Conservation (phyloP, 1,139 yeast genomes). For the Yamadazyma oceani region DNA sequence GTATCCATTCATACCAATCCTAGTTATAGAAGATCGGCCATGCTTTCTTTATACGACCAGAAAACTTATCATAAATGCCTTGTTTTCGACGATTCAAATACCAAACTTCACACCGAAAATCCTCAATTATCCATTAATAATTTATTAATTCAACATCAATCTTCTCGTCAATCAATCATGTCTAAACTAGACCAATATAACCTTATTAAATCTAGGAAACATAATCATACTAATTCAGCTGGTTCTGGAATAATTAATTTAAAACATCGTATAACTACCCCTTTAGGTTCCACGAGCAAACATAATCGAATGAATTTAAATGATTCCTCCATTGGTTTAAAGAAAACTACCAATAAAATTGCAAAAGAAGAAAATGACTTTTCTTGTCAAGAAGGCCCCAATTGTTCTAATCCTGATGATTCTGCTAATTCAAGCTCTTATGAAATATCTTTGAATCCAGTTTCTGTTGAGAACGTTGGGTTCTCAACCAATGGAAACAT, state of each 20-base stretch:
- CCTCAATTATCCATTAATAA: conserved; percentile 44
- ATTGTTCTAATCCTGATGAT: neutral
- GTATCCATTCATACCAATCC: conserved; percentile 49
- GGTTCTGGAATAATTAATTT: conserved; percentile 13
- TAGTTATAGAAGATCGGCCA: conserved; percentile 53
- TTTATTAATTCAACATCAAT: conserved; percentile 39
- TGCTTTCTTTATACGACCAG: conserved; percentile 52
- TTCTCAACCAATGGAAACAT: conserved; percentile 52
- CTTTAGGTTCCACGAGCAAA: conserved; percentile 7
- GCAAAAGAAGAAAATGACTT: conserved; percentile 1
- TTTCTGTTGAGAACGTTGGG: conserved; percentile 33
- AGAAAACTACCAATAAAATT: conserved; percentile 22
- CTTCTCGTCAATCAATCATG: conserved; percentile 39
- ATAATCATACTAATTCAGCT: conserved; percentile 12
- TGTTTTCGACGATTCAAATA: conserved; percentile 31
- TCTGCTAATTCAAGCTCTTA: conserved; percentile 6
- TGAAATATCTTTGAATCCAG: conserved; percentile 22
- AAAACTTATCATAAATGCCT: conserved; percentile 37
- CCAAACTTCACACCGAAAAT: conserved; percentile 25
- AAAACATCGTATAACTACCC: conserved; percentile 1
- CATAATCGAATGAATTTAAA: conserved; percentile 41
- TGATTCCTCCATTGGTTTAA: conserved; percentile 44
- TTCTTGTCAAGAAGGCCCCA: too few relatives aligned
- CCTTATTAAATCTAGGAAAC: conserved; percentile 5
- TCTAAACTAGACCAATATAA: conserved; percentile 29